Evolutionary conservation across 192 early-diverging fungal genomes (phyloP), one percentile per base, ranked within the genome.

Genomic region (Chytriomyces hyalinus): DNA sequence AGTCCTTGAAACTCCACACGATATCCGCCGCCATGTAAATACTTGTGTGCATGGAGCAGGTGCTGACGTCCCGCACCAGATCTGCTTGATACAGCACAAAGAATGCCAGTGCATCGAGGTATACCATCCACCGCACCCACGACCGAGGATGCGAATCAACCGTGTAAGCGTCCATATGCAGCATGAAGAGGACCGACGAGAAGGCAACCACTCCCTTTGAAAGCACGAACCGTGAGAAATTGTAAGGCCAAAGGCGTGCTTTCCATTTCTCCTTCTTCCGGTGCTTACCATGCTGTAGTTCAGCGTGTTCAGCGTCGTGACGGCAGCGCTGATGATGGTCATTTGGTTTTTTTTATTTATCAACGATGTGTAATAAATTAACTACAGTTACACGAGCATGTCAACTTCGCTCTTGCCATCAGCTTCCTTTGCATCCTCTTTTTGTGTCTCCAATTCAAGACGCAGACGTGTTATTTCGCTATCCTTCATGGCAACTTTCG

Each of bases 1-100:
- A 11, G 49, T 75, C 73, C 28, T 75, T 75, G n/a, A 75, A 51
- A 15, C 66, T 67, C 66, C 44, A 67, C 11, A 67, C 46, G 66
- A 67, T 17, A 15, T 45, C 22, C 20, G 53, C 13, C 53, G 15
- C 13, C 20, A 57, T 13, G 15, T 20, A 20, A 4, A 57, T 57
- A 4, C 20, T n/a, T 4, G 53, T 57, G 53, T n/a, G 20, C 20
- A n/a, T 20, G 1, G 13, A 20, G 20, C 53, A 57, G 13, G 15
- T 20, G 20, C 15, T 20, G 15, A 57, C 53, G 20, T 57, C 53
- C 53, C 15, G 15, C 3, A 57, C 53, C 15, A 53, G 45, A 36
- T 76, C 66, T 45, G 75, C 51, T 13, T 67, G 72, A 15, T 67
- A 67, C 13, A 67, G 28, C 43, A 67, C 22, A 20, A 46, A 17